Percentiles rank a stretch among this genome's conserved stretches.
Evolutionary conservation across 139 green algal genomes (phyloP).

Genomic region (Chlamydomonas asymmetrica): DNA sequence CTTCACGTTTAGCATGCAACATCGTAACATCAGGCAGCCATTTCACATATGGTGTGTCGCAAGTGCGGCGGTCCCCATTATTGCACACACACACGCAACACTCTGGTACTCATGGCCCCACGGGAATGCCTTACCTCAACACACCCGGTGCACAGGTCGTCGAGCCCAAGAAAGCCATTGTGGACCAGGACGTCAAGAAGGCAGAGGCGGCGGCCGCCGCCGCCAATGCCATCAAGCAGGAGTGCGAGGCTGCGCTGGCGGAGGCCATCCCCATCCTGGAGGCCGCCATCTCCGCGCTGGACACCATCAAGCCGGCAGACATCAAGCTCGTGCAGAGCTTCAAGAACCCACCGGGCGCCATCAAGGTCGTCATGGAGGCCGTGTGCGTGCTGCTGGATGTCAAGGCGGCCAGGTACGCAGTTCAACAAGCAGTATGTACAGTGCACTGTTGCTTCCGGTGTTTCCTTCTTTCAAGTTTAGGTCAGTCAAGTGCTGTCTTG

Average conservation of each 20-base stretch:
- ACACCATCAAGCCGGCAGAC: conserved; percentile 85
- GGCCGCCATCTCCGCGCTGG: conserved; percentile 58
- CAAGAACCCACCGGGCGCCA: conserved; percentile 71
- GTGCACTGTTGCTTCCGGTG: too few species aligned
- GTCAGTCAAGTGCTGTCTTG: too few species aligned
- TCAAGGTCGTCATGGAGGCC: conserved; percentile 77
- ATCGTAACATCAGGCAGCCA: too few species aligned
- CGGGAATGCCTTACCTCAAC: too few species aligned
- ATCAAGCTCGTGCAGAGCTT: conserved; percentile 69
- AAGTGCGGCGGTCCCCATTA: too few species aligned
- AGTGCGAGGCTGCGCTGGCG: conserved; percentile 79
- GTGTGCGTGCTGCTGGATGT: conserved; percentile 55
- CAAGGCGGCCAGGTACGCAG: conserved; percentile 32
- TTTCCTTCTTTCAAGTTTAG: too few species aligned
- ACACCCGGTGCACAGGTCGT: too few species aligned
- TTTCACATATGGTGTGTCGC: too few species aligned
- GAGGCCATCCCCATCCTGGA: conserved; percentile 52
- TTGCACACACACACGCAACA: too few species aligned
- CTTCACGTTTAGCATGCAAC: too few species aligned
- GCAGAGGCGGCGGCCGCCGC: conserved; percentile 62
- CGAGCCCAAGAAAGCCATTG: conserved; percentile 63
- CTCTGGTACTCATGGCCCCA: too few species aligned
- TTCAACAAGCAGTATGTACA: too few species aligned
- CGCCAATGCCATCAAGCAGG: conserved; percentile 76
- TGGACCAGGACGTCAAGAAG: conserved; percentile 65